phyloP scores from a whole-genome alignment of 2,329 filamentous ascomycete genomes.

The Rutstroemia sydowiana region DNA sequence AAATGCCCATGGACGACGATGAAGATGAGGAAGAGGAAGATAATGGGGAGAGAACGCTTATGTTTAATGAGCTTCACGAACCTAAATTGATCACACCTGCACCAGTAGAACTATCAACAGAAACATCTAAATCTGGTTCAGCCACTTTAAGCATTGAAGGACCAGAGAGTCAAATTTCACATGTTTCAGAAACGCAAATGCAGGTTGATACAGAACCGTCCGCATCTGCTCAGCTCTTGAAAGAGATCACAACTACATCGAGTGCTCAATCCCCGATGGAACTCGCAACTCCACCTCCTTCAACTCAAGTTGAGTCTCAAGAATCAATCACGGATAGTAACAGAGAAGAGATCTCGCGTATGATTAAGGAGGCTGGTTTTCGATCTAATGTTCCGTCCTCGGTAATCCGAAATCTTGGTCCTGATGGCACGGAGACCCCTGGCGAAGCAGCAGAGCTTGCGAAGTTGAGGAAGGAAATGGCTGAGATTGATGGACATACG shows the following conservation, averaged over 20 bases:
- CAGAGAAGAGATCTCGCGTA: conserved; percentile 35
- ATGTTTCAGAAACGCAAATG: conserved; percentile 24
- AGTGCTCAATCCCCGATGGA: neutral
- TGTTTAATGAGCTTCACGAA: conserved; percentile 58
- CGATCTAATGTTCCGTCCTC: conserved; percentile 38
- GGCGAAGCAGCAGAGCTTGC: conserved; percentile 20
- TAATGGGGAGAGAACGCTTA: conserved; percentile 53
- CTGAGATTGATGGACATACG: conserved; percentile 12
- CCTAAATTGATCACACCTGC: conserved; percentile 53
- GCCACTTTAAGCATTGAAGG: neutral
- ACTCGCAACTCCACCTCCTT: neutral
- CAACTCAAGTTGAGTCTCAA: neutral
- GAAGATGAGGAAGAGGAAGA: conserved; percentile 45
- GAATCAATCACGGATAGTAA: conserved; percentile 21
- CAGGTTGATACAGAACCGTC: conserved; percentile 12
- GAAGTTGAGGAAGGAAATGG: conserved; percentile 19
- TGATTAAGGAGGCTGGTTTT: conserved; percentile 43
- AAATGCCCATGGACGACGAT: conserved; percentile 59
- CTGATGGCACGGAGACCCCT: conserved; percentile 22
- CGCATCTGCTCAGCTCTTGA: neutral
- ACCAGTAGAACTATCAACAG: conserved; percentile 21
- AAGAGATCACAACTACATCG: neutral
- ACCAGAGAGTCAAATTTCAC: conserved; percentile 20
- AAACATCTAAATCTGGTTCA: conserved; percentile 2
- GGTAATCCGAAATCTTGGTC: conserved; percentile 23